phyloP scores from a whole-genome alignment of 1,284 basidiomycete genomes.

The Anthracocystis walkeri region DNA sequence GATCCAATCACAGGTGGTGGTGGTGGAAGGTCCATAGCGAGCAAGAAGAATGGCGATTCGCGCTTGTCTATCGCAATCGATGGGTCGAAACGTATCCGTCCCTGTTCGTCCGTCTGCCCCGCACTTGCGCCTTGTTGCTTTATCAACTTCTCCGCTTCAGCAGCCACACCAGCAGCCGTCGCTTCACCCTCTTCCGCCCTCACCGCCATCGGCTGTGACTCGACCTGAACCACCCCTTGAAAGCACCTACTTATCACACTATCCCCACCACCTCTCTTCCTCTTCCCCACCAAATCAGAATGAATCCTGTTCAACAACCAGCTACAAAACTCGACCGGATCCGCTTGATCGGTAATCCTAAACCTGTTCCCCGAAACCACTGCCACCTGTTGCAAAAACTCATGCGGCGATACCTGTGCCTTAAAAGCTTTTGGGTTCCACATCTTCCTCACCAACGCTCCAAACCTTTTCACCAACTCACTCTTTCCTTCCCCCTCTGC shows the following conservation, averaged over 20 bases:
- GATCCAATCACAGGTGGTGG: slow-evolving; percentile 95
- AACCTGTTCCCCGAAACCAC: slow-evolving; percentile 88
- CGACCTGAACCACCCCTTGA: slow-evolving; percentile 90
- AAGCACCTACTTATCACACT: slow-evolving; percentile 89
- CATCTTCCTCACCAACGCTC: slow-evolving; percentile 85
- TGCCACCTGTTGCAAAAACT: slow-evolving; percentile 95
- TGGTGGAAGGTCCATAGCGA: slow-evolving; percentile 89
- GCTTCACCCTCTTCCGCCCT: slow-evolving; percentile 10
- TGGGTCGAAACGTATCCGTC: slow-evolving; percentile 59
- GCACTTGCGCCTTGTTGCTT: slow-evolving; percentile 4
- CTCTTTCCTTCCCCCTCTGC: slow-evolving; percentile 60
- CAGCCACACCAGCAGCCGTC: slow-evolving; percentile 4
- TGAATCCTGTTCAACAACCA: slow-evolving; percentile 96
- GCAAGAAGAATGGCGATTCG: slow-evolving; percentile 90
- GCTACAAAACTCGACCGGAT: slow-evolving; percentile 94
- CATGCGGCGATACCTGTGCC: slow-evolving; percentile 96
- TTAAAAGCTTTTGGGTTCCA: slow-evolving; percentile 87
- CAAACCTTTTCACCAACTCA: slow-evolving; percentile 83
- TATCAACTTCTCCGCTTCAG: slow-evolving; percentile 15
- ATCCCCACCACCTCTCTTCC: slow-evolving; percentile 36
- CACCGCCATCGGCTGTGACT: slow-evolving; percentile 76
- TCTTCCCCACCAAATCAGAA: slow-evolving; percentile 75
- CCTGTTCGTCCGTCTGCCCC: slow-evolving; percentile 60
- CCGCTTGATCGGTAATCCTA: slow-evolving; percentile 89
- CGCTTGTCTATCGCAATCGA: slow-evolving; percentile 80